Evolutionary conservation across 371 early-diverging fungal genomes (phyloP).

Genomic region (Nematocida displodere): DNA sequence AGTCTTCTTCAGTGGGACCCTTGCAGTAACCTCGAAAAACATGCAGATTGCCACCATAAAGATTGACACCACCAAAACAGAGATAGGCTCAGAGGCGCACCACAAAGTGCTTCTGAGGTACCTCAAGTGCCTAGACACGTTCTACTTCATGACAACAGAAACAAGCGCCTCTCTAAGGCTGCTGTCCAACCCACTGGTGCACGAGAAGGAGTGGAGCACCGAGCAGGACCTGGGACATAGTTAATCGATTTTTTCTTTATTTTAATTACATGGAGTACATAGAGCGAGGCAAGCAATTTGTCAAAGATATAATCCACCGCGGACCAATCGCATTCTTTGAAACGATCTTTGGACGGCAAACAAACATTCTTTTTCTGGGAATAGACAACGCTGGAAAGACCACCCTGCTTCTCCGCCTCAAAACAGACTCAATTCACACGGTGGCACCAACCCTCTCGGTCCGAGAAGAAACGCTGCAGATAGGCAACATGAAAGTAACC

Average conservation of each 20-base stretch:
- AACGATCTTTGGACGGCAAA: slow-evolving; percentile 71
- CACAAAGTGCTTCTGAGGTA: slow-evolving; percentile 26
- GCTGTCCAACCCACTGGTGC: slow-evolving; percentile 30
- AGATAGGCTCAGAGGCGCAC: not conserved
- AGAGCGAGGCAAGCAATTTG: slow-evolving; percentile 21
- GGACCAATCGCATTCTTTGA: slow-evolving; percentile 52
- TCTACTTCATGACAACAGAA: slow-evolving; percentile 45
- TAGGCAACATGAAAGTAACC: slow-evolving; percentile 63
- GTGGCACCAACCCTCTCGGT: slow-evolving; percentile 88
- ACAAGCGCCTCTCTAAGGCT: slow-evolving; percentile 7
- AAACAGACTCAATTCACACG: slow-evolving; percentile 87
- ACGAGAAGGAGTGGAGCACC: not conserved
- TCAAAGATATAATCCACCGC: slow-evolving; percentile 40
- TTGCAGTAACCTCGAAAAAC: slow-evolving; percentile 14
- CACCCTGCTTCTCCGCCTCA: slow-evolving; percentile 93
- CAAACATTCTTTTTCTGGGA: slow-evolving; percentile 94
- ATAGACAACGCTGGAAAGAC: slow-evolving; percentile 99
- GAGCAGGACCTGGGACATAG: not conserved
- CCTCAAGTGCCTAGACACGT: slow-evolving; percentile 50
- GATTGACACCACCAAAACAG: slow-evolving; percentile 8
- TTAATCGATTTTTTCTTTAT: slow-evolving; percentile 33
- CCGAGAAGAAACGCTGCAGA: slow-evolving; percentile 58
- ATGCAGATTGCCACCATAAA: slow-evolving; percentile 24
- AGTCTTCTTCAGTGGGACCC: slow-evolving; percentile 9
- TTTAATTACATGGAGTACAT: slow-evolving; percentile 37